Base-by-base conservation (phyloP, 176 grass and related monocot species). In the Urochloa ruziziensis region DNA sequence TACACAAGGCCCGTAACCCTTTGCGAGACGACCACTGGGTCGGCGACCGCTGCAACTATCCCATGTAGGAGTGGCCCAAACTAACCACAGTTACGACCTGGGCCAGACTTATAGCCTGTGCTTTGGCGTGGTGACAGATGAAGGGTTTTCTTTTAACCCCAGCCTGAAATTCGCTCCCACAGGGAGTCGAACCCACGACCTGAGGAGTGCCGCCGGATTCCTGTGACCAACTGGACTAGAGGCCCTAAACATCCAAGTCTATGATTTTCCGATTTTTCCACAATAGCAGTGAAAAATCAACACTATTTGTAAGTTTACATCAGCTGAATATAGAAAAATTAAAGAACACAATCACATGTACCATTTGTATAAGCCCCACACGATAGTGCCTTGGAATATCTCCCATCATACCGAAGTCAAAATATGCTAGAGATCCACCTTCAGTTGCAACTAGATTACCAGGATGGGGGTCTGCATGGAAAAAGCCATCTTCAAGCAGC, bases 351-450 rank as follows among this genome's bases (percentile, higher is more conserved):
- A n/a, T 47, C 34, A 23, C 23, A 78, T 6, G 7, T 14, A 98
- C 96, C 84, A 98, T 83, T 91, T 95, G 96, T 84, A 98, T 98
- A 78, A 98, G 96, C 61, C 96, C 96, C 10, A 98, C 84, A 75
- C 96, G 96, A 66, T 91, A 98, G 68, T 98, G 96, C 36, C 96
- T 88, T 63, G 96, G 96, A 75, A 98, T 98, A 84, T 98, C 91
- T 44, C 96, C 96, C 96, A 98, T 98, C 96, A 98, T 98, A 75
- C 96, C 96, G 27, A 98, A 98, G 77, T 98, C 96, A 82, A 98
- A 98, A 76, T 98, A 98, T 59, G 93, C 96, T 63, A 98, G 83
- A 88, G 84, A 93, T 39, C 96, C 96, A n/a, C 77, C 75, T 83
- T 88, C 72, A 75, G 93, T 95, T 73, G 82, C 96, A 36, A 98